Base-by-base conservation (phyloP, 768 basidiomycete species). In the Tricholoma furcatifolium region DNA sequence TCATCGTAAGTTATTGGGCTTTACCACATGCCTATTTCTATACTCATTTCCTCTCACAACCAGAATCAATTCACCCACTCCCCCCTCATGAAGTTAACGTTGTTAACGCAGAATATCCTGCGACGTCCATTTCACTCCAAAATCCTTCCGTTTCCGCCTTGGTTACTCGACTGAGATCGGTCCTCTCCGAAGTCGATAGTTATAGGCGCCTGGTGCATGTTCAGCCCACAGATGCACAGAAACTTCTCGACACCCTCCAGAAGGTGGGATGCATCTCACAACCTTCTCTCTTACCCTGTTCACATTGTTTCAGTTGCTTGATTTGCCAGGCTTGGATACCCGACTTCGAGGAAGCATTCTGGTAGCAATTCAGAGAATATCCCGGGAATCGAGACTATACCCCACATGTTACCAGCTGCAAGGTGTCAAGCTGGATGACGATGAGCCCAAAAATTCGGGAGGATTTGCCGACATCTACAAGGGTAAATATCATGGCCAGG, bases 391-490 rank as follows among this genome's bases (percentile, higher is more conserved):
- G 7, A 21, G 21, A n/a, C 46, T 47, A 4, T 47, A 47, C 31
- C 46, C 46, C 15, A 27, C 46, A 5, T 47, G 46, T 23, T 47
- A 36, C 36, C 34, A 47, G 10, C 35, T 47, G 35, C 15, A 23
- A 8, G 31, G 38, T 35, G 23, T 47, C 2, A 24, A 27, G 7
- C 23, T 27, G 17, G 30, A 36, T 3, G 46, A 18, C 9, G 17
- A 34, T 17, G 12, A 30, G 30, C 35, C 34, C 15, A 35, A 36
- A 10, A 10, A 12, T 27, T 34, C 21, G 24, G 46, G 46, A 24
- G 42, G 32, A 14, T 50, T 49, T 17, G 54, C 34, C 6, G 42
- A 36, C 15, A 44, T 50, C n/a, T 50, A 39, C 9, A 49, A 55
- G 21, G 54, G 42, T 8, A 17, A 3, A 5, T 50, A 21, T 31